These are phyloP conservation scores for Jackrogersella multiformis DNA, from an alignment of 495 filamentous ascomycete species.

Conservation along the genomic window DNA sequence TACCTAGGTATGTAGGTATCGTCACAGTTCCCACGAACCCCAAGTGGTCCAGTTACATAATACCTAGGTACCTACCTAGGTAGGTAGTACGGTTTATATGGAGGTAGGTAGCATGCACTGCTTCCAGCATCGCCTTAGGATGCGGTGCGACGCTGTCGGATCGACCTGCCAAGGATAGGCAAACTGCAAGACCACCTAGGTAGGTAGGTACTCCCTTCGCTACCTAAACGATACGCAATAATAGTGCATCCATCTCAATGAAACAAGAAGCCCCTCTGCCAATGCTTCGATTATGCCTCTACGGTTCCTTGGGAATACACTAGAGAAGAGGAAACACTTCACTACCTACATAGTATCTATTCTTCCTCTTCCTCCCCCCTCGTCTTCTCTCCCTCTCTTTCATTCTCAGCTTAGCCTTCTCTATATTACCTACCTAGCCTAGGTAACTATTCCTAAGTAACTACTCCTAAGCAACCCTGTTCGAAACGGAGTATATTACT, in stretches of 20 bases:
- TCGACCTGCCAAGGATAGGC: slow-evolving; percentile 45
- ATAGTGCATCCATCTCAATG: slow-evolving; percentile 41
- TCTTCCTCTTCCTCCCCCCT: background rate
- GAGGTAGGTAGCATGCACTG: slow-evolving; percentile 29
- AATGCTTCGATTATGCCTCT: slow-evolving; percentile 18
- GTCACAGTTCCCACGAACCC: background rate
- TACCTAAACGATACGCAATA: slow-evolving; percentile 39
- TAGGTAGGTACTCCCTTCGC: slow-evolving; percentile 31
- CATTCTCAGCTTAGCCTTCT: too few relatives aligned
- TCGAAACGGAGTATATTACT: slow-evolving; percentile 3
- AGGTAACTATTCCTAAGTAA: background rate
- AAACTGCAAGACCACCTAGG: slow-evolving; percentile 26
- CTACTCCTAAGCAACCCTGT: too few relatives aligned
- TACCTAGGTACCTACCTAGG: too few relatives aligned
- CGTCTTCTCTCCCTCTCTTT: background rate
- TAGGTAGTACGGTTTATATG: too few relatives aligned
- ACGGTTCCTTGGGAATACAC: background rate
- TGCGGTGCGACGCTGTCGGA: slow-evolving; percentile 45
- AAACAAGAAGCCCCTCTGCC: slow-evolving; percentile 28
- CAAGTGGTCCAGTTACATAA: slow-evolving; percentile 32
- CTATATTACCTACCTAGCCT: background rate
- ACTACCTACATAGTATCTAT: background rate
- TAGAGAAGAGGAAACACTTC: slow-evolving; percentile 20
- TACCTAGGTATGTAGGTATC: background rate
- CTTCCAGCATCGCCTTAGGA: too few relatives aligned